Base-by-base conservation (phyloP, 2,329 filamentous ascomycete genomes). In the Trichoderma sp. region DNA sequence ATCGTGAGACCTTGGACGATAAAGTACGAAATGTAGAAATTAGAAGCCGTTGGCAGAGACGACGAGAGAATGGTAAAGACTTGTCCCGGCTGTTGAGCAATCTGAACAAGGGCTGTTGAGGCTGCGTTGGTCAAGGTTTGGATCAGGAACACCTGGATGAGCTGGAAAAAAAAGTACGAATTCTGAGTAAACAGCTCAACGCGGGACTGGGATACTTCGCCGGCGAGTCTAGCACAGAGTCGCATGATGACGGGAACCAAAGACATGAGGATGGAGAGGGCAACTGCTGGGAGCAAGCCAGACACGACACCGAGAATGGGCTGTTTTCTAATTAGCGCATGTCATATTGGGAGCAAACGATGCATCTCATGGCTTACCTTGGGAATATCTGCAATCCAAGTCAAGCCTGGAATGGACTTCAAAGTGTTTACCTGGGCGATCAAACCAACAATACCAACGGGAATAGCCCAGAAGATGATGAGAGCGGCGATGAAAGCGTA, bases 1-100 rank as follows among this genome's bases (percentile, higher is more conserved):
- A 94, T 88, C 0, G 89, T 90, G 59, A 97, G 82, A 61, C 93
- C 94, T 78, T 97, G 93, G 1, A 97, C 84, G 51, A 97, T 88
- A 73, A 97, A 94, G 81, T 96, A 97, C 16, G 80, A 92, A 64
- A 98, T 90, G 81, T 97, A 99, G 76, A 98, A 96, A 82, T 97
- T 98, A 71, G 94, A 94, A 0, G 93, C 89, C 54, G 87, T 90
- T 14, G 96, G 96, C 21, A 99, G 83, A 61, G 91, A 89, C 11
- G 83, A 77, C 1, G 93, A 90, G 11, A 97, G 83, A 63, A 95
- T 81, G 3, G 76, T 80, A 0, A 93, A 89, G 28, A 89, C 87
- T 1, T 79, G 79, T 7, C 80, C 76, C 0, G 94, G 93, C 5
- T 92, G 74, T 0, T 88, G 49, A 24, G 87, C 84, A 64, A 96